A percentile compares a stretch with the other conserved stretches of the same genome.
These are phyloP conservation scores for Picea glauca DNA, from an alignment of 75 land plant genomes.

Conservation along the genomic window DNA sequence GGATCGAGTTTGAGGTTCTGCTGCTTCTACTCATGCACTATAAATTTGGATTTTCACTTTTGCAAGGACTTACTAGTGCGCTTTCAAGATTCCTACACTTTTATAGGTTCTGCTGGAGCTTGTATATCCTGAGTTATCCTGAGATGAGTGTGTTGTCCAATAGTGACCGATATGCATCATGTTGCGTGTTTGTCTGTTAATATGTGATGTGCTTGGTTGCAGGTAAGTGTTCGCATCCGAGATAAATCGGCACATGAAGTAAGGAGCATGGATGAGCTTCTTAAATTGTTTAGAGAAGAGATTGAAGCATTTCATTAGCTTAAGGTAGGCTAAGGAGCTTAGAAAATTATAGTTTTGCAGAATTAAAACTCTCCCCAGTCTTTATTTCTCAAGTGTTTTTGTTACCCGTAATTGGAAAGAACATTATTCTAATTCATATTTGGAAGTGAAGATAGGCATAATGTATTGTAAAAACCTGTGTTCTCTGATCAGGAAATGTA, in stretches of 20 bases:
- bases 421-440: background rate
- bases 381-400: background rate
- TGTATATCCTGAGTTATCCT: background rate
- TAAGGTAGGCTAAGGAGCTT: background rate
- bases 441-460: background rate
- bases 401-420: background rate
- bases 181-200: background rate
- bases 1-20: background rate
- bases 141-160: background rate
- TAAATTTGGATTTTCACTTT: no score
- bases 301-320: slow-evolving; percentile 19
- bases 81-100: background rate
- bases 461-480: background rate
- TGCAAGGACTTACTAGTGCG: no score
- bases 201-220: slow-evolving; percentile 1
- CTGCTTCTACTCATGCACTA: background rate
- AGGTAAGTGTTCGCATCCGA: slow-evolving; percentile 88
- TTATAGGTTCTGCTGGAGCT: background rate
- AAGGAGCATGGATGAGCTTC: slow-evolving; percentile 46
- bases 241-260: slow-evolving; percentile 50
- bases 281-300: slow-evolving; percentile 50
- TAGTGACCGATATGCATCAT: background rate
- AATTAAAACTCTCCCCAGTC: background rate
- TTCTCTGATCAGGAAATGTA: background rate
- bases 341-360: background rate